Percentiles rank a stretch among this genome's conserved stretches.
Conservation (phyloP, 495 filamentous ascomycete species). For the Aspergillus campestris region DNA sequence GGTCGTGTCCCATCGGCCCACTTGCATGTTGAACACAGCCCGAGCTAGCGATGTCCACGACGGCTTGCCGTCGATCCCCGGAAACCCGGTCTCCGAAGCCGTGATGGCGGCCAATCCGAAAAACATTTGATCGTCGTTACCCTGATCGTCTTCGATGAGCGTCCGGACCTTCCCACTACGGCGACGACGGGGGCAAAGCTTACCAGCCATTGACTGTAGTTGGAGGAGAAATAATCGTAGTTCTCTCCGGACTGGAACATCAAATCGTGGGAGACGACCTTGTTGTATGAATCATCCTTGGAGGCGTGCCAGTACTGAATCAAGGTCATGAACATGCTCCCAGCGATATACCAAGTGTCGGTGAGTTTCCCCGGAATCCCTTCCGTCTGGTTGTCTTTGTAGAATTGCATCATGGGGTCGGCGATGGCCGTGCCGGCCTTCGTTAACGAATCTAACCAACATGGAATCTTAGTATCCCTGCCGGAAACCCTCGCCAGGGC, state of each 20-base stretch:
- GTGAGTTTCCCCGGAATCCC: conserved; percentile 31
- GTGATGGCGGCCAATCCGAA: conserved; percentile 45
- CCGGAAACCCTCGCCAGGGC: too few species aligned
- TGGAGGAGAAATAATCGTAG: conserved; percentile 33
- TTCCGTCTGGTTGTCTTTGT: conserved; percentile 33
- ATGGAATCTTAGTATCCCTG: too few species aligned
- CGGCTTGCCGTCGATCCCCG: conserved; percentile 38
- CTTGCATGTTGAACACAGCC: conserved; percentile 63
- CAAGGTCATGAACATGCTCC: conserved; percentile 38
- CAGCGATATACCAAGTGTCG: conserved; percentile 41
- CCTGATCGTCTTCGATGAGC: conserved; percentile 10
- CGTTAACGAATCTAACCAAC: conserved; percentile 11
- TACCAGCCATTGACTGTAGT: conserved; percentile 24
- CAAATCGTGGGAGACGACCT: conserved; percentile 34
- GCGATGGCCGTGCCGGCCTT: conserved; percentile 14
- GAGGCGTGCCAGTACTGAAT: conserved; percentile 46
- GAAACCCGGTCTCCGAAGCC: conserved; percentile 38
- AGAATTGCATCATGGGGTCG: conserved; percentile 39
- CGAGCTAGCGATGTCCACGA: conserved; percentile 65
- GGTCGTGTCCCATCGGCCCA: conserved; percentile 33
- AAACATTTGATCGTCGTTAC: conserved; percentile 46
- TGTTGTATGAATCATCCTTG: conserved; percentile 37
- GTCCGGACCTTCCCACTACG: background rate
- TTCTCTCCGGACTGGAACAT: conserved; percentile 34
- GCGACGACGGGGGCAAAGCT: background rate